Evolutionary conservation across 129 eudicot genomes (phyloP).

Genomic region (Flaveria ramosissima): DNA sequence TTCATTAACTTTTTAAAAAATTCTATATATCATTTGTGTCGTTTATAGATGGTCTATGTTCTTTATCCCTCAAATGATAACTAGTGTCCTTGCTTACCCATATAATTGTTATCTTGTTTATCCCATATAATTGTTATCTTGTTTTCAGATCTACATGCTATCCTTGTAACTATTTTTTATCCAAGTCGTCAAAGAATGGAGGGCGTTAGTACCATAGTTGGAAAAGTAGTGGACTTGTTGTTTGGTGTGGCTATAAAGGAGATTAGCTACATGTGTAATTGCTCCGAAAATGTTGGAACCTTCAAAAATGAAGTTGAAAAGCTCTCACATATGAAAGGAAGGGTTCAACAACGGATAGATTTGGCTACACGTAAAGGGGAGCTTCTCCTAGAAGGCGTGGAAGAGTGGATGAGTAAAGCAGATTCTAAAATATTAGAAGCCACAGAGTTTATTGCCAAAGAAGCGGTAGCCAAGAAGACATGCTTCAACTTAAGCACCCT

Average conservation of each 20-base stretch:
- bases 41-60: no score
- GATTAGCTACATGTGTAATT: neutral
- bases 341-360: neutral
- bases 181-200: neutral
- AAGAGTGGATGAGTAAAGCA: neutral
- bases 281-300: conserved; percentile 1
- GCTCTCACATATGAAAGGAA: neutral
- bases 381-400: neutral
- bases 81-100: no score
- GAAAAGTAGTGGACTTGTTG: neutral
- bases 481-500: conserved; percentile 14
- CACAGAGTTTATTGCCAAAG: neutral
- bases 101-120: no score
- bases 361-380: neutral
- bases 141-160: neutral
- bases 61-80: no score
- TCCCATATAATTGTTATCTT: neutral
- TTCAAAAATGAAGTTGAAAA: neutral
- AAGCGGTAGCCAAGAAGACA: conserved; percentile 10
- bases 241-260: neutral
- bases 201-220: neutral
- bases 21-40: no score
- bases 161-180: neutral
- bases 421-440: neutral
- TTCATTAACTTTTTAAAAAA: no score